Percentiles rank a stretch among this genome's conserved stretches.
Evolutionary conservation across 2,329 filamentous ascomycete species (phyloP).

Genomic region (Alternaria sp.): DNA sequence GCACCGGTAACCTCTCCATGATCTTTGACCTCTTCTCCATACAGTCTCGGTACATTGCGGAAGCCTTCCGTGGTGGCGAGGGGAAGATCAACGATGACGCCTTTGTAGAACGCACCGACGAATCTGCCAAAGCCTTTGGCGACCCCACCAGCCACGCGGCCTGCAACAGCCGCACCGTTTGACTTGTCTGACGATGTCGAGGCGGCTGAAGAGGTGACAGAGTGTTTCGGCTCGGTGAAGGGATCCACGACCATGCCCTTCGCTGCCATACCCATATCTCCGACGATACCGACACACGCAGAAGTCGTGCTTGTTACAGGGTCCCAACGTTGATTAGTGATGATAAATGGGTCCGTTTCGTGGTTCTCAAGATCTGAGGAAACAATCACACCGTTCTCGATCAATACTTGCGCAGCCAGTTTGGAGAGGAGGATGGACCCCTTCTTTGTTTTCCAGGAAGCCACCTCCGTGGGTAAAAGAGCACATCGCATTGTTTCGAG

Average conservation of each 20-base stretch:
- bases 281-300: constrained; percentile 63
- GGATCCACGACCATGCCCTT: constrained; percentile 60
- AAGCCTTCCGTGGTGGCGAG: constrained; percentile 50
- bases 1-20: constrained; percentile 46
- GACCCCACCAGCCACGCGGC: constrained; percentile 17
- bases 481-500: constrained; percentile 35
- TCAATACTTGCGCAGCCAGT: constrained; percentile 33
- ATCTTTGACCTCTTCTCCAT: constrained; percentile 47
- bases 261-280: constrained; percentile 65
- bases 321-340: constrained; percentile 59
- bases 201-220: constrained; percentile 5
- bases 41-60: constrained; percentile 46
- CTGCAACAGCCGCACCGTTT: constrained; percentile 12
- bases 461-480: constrained; percentile 28
- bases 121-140: constrained; percentile 34
- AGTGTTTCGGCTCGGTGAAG: constrained; percentile 15
- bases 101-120: constrained; percentile 36
- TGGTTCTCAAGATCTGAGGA: constrained; percentile 31
- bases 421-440: constrained; percentile 29
- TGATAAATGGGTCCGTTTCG: constrained; percentile 36
- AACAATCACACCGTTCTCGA: constrained; percentile 26
- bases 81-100: constrained; percentile 48
- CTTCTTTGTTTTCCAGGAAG: constrained; percentile 35
- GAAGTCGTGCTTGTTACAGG: constrained; percentile 71
- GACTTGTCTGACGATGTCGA: neutral